phyloP scores from a whole-genome alignment of 1,139 yeast species.

The Wickerhamiella infanticola region DNA sequence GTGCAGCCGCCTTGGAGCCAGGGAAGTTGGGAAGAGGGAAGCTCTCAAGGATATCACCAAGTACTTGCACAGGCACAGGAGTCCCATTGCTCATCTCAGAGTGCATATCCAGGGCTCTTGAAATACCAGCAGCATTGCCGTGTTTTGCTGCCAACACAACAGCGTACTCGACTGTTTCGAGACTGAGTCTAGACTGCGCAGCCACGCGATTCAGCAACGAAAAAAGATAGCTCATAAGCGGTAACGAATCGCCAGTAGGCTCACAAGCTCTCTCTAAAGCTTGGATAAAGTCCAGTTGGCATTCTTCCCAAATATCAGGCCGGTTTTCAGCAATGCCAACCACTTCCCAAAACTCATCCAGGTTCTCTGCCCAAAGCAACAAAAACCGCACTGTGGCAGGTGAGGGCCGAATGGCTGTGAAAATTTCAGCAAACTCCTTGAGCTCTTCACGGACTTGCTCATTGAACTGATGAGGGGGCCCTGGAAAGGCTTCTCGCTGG shows the following conservation, averaged over 20 bases:
- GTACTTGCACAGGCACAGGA: constrained; percentile 9
- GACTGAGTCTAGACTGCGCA: constrained; percentile 12
- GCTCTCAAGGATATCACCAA: constrained; percentile 17
- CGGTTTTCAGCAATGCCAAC: constrained; percentile 15
- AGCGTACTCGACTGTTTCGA: constrained; percentile 19
- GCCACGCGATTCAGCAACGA: constrained; percentile 20
- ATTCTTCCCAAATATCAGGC: constrained; percentile 15
- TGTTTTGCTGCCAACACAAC: constrained; percentile 17
- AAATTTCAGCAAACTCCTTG: constrained; percentile 12
- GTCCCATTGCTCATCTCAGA: constrained; percentile 4
- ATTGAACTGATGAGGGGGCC: constrained; percentile 15
- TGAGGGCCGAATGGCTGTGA: constrained; percentile 15
- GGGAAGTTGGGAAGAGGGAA: constrained; percentile 15
- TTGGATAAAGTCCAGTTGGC: constrained; percentile 19
- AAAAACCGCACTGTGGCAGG: constrained; percentile 18
- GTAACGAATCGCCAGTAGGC: not conserved
- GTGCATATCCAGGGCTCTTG: constrained; percentile 15
- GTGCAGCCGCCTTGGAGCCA: not conserved
- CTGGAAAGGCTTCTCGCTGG: constrained; percentile 14
- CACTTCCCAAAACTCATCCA: constrained; percentile 20
- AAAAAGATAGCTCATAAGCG: constrained; percentile 21
- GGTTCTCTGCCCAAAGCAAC: constrained; percentile 16
- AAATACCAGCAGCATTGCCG: constrained; percentile 21
- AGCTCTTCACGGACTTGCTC: constrained; percentile 14
- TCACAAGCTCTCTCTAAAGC: constrained; percentile 4